These are phyloP conservation scores for Penicillium sp. DNA, from an alignment of 2,329 filamentous ascomycete genomes.

Conservation along the genomic window DNA sequence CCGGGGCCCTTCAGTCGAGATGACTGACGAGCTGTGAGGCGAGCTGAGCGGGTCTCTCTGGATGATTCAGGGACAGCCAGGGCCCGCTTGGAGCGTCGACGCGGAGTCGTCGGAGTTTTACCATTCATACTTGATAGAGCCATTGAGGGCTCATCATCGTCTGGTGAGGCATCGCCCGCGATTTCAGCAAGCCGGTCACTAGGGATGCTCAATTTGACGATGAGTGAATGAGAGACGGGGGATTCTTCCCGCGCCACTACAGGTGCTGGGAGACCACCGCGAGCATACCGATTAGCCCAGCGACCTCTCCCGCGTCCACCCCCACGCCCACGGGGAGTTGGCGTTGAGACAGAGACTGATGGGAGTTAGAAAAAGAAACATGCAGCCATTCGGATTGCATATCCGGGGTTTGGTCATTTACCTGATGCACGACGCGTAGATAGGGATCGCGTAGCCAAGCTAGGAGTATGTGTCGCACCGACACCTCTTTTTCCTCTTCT, in stretches of 20 bases:
- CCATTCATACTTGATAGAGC: background rate
- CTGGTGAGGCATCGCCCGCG: conserved; percentile 2
- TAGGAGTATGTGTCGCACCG: conserved; percentile 15
- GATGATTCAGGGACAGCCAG: conserved; percentile 33
- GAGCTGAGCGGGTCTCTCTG: conserved; percentile 28
- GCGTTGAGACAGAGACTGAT: conserved; percentile 16
- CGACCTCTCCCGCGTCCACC: conserved; percentile 21
- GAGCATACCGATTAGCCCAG: conserved; percentile 15
- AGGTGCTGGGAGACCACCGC: conserved; percentile 11
- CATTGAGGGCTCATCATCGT: conserved; percentile 15
- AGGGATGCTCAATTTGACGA: background rate
- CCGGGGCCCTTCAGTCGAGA: conserved; percentile 31
- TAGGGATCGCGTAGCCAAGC: conserved; percentile 14
- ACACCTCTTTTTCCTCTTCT: conserved; percentile 31
- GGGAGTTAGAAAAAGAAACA: conserved; percentile 7
- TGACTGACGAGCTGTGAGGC: conserved; percentile 22
- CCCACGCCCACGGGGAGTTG: conserved; percentile 15
- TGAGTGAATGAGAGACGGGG: background rate
- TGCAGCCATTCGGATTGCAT: background rate
- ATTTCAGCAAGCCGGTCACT: background rate
- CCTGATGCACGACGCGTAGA: conserved; percentile 23
- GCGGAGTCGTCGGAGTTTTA: conserved; percentile 31
- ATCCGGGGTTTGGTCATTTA: conserved; percentile 14
- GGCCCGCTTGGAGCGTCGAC: conserved; percentile 34
- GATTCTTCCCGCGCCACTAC: background rate